These are phyloP conservation scores for Paracamarosporium sp. DNA, from an alignment of 2,329 filamentous ascomycete species.

Conservation along the genomic window DNA sequence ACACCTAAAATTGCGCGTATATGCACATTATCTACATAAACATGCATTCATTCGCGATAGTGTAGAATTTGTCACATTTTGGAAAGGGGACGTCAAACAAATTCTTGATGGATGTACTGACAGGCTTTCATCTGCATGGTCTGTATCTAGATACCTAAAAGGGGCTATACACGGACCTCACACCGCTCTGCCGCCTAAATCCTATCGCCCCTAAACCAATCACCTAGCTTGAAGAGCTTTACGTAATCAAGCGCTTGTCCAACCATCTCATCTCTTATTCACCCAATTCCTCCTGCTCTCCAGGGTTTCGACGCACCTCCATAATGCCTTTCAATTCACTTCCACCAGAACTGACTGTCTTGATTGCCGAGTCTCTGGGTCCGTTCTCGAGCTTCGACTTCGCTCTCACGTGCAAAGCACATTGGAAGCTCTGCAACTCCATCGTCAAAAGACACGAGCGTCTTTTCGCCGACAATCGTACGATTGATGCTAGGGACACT, in stretches of 20 bases:
- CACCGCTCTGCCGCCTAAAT: not conserved
- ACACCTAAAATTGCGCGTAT: no score
- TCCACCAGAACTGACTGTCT: constrained; percentile 19
- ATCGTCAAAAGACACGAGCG: constrained; percentile 13
- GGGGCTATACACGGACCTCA: not conserved
- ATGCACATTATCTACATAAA: no score
- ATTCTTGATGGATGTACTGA: not conserved
- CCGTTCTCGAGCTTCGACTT: constrained; percentile 17
- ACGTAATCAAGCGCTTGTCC: not conserved
- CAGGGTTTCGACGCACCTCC: no score
- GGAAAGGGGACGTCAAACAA: no score
- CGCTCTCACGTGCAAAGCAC: constrained; percentile 19
- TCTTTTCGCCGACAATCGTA: constrained; percentile 10
- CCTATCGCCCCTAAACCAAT: not conserved
- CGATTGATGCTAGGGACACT: constrained; percentile 2
- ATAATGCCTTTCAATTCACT: constrained; percentile 17
- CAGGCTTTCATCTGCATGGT: no score
- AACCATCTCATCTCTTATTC: not conserved
- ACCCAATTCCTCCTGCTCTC: not conserved
- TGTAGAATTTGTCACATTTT: no score
- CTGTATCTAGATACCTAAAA: not conserved
- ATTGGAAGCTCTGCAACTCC: constrained; percentile 7
- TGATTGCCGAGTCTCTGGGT: constrained; percentile 16
- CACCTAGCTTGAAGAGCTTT: not conserved
- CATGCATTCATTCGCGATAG: no score